phyloP scores from a whole-genome alignment of 495 filamentous ascomycete genomes.

The Wilcoxina mikolae region DNA sequence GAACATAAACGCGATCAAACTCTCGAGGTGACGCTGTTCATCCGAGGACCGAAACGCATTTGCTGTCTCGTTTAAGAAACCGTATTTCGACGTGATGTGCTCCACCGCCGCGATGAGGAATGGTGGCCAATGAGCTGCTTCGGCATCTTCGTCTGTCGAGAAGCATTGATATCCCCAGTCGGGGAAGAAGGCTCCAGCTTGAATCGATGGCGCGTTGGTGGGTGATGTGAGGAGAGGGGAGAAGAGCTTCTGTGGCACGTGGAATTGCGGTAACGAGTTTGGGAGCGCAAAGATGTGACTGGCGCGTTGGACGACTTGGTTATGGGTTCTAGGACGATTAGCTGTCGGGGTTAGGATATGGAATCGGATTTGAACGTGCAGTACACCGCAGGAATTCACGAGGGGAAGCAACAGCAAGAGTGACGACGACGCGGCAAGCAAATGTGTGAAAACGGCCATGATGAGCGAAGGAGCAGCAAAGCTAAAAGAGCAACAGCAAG shows the following conservation, averaged over 20 bases:
- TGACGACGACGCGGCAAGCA: background rate
- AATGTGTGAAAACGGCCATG: too few species aligned
- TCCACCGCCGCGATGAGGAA: constrained; percentile 25
- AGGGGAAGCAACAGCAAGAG: background rate
- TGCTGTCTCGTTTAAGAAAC: constrained; percentile 13
- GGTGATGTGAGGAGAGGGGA: constrained; percentile 17
- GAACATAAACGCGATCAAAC: constrained; percentile 21
- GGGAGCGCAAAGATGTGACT: constrained; percentile 24
- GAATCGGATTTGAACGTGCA: background rate
- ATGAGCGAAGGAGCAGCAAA: too few species aligned
- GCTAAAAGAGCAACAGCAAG: too few species aligned
- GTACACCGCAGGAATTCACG: constrained; percentile 1
- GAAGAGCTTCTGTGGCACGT: constrained; percentile 13
- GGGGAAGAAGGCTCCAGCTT: constrained; percentile 28
- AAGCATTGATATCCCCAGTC: constrained; percentile 29
- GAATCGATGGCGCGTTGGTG: constrained; percentile 17
- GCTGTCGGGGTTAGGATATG: background rate
- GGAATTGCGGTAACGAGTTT: constrained; percentile 18
- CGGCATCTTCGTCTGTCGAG: constrained; percentile 15
- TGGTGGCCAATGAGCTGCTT: constrained; percentile 27
- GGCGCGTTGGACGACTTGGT: constrained; percentile 23
- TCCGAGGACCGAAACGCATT: background rate
- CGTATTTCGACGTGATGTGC: constrained; percentile 20
- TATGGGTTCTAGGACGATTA: constrained; percentile 16
- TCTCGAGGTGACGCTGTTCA: constrained; percentile 22